Percentiles rank a stretch among this genome's conserved stretches.
These are phyloP conservation scores for Chaetomiaceae sp. DNA, from an alignment of 2,329 filamentous ascomycete species.

Conservation along the genomic window DNA sequence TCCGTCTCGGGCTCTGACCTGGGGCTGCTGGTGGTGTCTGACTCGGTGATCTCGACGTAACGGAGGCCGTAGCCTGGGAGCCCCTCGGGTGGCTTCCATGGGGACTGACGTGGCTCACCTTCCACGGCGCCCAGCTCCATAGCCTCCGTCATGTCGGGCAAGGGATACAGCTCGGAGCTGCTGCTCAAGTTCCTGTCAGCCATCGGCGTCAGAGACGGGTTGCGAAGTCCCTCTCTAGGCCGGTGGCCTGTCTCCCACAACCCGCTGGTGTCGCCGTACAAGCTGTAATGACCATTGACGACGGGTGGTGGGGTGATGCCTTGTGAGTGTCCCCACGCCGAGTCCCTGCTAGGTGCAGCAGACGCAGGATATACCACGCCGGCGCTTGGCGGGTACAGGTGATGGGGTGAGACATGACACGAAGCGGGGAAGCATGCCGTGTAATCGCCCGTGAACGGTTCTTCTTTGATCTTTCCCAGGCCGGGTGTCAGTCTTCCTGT, in stretches of 20 bases:
- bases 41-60: background rate
- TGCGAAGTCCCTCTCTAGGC: background rate
- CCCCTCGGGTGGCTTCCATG: background rate
- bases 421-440: too few relatives aligned
- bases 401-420: too few relatives aligned
- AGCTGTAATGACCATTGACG: background rate
- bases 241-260: slow-evolving; percentile 4
- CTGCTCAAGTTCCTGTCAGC: background rate
- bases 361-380: too few relatives aligned
- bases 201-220: background rate
- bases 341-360: too few relatives aligned
- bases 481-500: too few relatives aligned
- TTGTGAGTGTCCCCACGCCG: too few relatives aligned
- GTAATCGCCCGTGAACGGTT: too few relatives aligned
- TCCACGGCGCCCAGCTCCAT: slow-evolving; percentile 11
- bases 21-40: background rate
- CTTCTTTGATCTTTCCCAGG: too few relatives aligned
- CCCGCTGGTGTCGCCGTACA: slow-evolving; percentile 10
- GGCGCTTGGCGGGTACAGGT: too few relatives aligned
- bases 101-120: background rate
- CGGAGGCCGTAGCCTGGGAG: background rate
- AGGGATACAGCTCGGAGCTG: slow-evolving; percentile 2
- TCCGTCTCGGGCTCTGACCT: background rate
- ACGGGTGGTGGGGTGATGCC: too few relatives aligned
- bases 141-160: slow-evolving; percentile 9